Conservation (phyloP, 768 basidiomycete species). For the Mrakia frigida region DNA sequence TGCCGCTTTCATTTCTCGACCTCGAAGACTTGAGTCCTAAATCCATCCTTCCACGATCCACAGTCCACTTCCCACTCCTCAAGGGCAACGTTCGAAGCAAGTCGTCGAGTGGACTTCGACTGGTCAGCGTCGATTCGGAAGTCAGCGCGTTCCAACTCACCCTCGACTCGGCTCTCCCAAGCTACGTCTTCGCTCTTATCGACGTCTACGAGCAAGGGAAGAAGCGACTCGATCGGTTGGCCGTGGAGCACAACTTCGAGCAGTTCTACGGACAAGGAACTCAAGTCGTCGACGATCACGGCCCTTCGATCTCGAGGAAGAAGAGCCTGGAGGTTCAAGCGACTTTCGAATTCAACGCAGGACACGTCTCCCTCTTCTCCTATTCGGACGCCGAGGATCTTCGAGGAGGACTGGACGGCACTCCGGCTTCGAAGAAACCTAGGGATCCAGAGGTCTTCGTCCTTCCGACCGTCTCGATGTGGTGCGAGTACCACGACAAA, state of each 20-base stretch:
- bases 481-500: slow-evolving; percentile 65
- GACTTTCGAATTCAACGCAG: slow-evolving; percentile 74
- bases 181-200: slow-evolving; percentile 38
- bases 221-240: slow-evolving; percentile 35
- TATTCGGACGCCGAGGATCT: slow-evolving; percentile 4
- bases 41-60: slow-evolving; percentile 36
- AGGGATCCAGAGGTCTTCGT: slow-evolving; percentile 33
- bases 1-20: not conserved
- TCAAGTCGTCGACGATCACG: not conserved
- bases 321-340: slow-evolving; percentile 55
- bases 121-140: slow-evolving; percentile 39
- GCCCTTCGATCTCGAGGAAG: not conserved
- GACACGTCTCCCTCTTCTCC: slow-evolving; percentile 62
- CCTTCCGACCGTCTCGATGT: slow-evolving; percentile 71
- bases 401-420: not conserved
- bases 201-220: slow-evolving; percentile 41
- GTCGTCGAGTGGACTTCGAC: slow-evolving; percentile 33
- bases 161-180: slow-evolving; percentile 38
- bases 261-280: not conserved
- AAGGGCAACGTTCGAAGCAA: slow-evolving; percentile 36
- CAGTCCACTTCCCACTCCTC: slow-evolving; percentile 15
- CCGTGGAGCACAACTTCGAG: slow-evolving; percentile 8
- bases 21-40: too few species aligned
- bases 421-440: not conserved
- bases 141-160: slow-evolving; percentile 41